Base-by-base conservation (phyloP, 1,139 yeast species). In the Hemisphaericaspora xylofermentans region DNA sequence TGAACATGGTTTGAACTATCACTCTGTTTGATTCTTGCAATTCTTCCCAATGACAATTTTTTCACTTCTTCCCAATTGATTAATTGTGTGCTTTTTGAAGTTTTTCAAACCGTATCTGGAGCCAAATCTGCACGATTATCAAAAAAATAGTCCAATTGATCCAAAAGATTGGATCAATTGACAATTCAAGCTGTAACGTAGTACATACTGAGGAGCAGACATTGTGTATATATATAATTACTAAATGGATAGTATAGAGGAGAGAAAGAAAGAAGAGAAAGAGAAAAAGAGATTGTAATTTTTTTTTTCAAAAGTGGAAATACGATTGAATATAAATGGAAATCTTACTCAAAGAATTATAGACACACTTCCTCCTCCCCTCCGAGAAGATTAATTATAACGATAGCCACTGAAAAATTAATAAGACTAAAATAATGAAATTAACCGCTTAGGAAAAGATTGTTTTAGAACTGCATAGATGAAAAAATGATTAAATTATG, bases 131-230 rank as follows among this genome's bases (percentile, higher is more conserved):
- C 8, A 19, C 5, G 22, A 24, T 24, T 24, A 24, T 24, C 27
- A 24, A 24, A 19, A 19, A 19, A 19, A 19, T 19, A 6, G 5
- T 5, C 5, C 33, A 29, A 29, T 29, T 29, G 33, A 29, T 16
- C 22, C 8, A 19, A 8, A 19, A 19, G 8, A 19, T 19, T 6
- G 22, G 22, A 22, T 29, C 33, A 29, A 29, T 29, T 29, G 33
- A 17, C 8, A 6, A 29, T 16, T 6, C n/a, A 25, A 25, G 6
- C 3, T 5, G 30, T 27, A n/a, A 13, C 8, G 13, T 18, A 14
- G 47, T 64, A 68, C 75, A 52, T 69, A 69, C 75, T 69, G 64
- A 57, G 74, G 73, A 59, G 71, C 66, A 63, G 72, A 63, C 73
- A 67, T 67, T 43, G 19, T 36, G 29, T 36, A 14, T 17, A 3